Evolutionary conservation across 805 yeast genomes (phyloP).

Genomic region (Kluyveromyces siamensis): DNA sequence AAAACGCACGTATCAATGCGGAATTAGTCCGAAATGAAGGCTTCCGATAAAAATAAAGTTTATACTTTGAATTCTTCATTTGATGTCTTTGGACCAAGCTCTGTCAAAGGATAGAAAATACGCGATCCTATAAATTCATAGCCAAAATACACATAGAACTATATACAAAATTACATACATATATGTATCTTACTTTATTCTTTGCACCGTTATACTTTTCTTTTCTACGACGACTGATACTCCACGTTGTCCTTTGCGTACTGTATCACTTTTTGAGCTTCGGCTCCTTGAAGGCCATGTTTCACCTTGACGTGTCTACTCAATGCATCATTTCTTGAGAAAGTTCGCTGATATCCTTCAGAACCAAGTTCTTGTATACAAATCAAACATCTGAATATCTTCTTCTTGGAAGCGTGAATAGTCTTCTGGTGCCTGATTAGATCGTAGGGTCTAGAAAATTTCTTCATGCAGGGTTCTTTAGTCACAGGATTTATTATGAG

Average conservation of each 20-base stretch:
- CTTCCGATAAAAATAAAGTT: constrained; percentile 20
- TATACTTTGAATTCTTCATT: no score
- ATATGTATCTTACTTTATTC: neutral
- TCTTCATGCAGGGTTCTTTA: constrained; percentile 24
- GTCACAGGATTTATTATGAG: constrained; percentile 19
- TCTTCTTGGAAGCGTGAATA: constrained; percentile 82
- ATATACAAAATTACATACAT: constrained; percentile 1
- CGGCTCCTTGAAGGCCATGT: constrained; percentile 46
- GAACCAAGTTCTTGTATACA: constrained; percentile 47
- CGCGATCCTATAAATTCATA: neutral
- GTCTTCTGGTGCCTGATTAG: constrained; percentile 93
- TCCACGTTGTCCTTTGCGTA: constrained; percentile 74
- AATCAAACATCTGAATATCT: constrained; percentile 74
- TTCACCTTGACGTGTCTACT: constrained; percentile 90
- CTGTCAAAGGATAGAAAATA: neutral
- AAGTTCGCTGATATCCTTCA: constrained; percentile 55
- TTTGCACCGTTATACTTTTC: neutral
- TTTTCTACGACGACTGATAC: constrained; percentile 27
- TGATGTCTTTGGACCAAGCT: neutral
- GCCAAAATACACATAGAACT: neutral
- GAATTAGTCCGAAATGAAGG: constrained; percentile 78
- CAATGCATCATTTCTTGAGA: constrained; percentile 89
- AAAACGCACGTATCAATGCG: constrained; percentile 69
- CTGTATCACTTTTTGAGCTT: constrained; percentile 62
- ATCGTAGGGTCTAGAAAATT: constrained; percentile 91